A percentile compares a stretch with the other conserved stretches of the same genome.
Conservation (phyloP, 116 monocot species). For the Iris pallida region DNA sequence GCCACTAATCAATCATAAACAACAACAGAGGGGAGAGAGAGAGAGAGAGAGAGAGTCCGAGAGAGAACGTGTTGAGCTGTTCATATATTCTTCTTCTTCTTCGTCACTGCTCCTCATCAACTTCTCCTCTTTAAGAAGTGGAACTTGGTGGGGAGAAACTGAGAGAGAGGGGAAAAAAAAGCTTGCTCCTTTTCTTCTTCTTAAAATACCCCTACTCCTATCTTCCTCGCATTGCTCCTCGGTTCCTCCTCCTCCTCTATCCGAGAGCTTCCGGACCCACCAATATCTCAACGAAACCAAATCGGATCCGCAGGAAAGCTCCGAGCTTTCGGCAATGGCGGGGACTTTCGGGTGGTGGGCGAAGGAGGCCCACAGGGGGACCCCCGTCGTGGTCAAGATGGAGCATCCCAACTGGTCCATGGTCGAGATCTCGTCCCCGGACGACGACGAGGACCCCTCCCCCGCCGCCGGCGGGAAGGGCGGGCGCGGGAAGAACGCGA, state of each 20-base stretch:
- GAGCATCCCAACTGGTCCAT: slow-evolving; percentile 55
- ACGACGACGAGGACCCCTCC: slow-evolving; percentile 19
- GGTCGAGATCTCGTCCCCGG: slow-evolving; percentile 31
- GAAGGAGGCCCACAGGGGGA: slow-evolving; percentile 29
- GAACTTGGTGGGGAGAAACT: neutral
- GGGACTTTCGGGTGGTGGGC: slow-evolving; percentile 22
- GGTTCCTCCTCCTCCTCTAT: neutral
- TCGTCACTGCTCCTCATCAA: neutral
- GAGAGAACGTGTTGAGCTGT: neutral
- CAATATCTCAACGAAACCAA: too few relatives aligned
- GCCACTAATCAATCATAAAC: too few relatives aligned
- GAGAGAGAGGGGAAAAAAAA: neutral
- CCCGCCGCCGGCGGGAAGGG: slow-evolving; percentile 5
- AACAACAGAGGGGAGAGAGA: neutral
- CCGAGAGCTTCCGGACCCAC: too few relatives aligned
- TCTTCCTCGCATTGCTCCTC: neutral
- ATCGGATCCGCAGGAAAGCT: too few relatives aligned
- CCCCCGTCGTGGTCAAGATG: slow-evolving; percentile 47
- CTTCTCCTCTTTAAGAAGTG: neutral
- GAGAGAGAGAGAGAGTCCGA: neutral
- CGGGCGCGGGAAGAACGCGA: slow-evolving; percentile 36
- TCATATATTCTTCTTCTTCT: neutral
- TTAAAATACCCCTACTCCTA: neutral
- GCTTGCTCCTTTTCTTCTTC: neutral
- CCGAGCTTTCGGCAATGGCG: slow-evolving; percentile 13